Conservation (phyloP, 2,329 filamentous ascomycete genomes). For the Zalaria obscura region DNA sequence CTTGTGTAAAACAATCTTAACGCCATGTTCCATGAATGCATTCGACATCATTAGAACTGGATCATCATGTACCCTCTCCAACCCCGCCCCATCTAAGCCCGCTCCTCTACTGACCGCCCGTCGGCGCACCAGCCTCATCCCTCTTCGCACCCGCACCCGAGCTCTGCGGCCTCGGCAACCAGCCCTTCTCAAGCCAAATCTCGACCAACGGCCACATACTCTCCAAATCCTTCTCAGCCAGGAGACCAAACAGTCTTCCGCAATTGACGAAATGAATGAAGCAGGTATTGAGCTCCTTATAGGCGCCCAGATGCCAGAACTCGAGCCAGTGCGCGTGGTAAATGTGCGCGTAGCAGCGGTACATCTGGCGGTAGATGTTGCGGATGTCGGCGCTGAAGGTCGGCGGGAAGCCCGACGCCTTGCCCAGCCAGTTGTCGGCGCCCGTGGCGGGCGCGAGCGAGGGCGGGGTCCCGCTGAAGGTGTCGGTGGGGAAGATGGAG, state of each 20-base stretch:
- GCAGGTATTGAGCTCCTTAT: slow-evolving; percentile 39
- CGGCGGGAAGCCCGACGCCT: slow-evolving; percentile 57
- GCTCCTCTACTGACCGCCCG: no score
- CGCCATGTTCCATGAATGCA: no score
- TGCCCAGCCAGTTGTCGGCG: slow-evolving; percentile 67
- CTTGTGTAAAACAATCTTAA: no score
- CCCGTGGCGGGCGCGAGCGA: slow-evolving; percentile 41
- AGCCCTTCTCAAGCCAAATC: slow-evolving; percentile 77
- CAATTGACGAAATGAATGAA: slow-evolving; percentile 40
- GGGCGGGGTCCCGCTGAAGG: slow-evolving; percentile 46
- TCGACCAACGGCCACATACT: slow-evolving; percentile 93
- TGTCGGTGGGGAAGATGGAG: slow-evolving; percentile 79
- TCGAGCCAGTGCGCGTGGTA: slow-evolving; percentile 38
- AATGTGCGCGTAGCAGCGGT: slow-evolving; percentile 39
- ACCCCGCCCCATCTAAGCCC: no score
- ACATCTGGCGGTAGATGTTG: slow-evolving; percentile 42
- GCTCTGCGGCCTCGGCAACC: slow-evolving; percentile 44
- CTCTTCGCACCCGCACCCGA: slow-evolving; percentile 4
- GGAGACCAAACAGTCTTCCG: slow-evolving; percentile 64
- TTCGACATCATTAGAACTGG: no score
- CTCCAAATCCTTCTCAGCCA: slow-evolving; percentile 81
- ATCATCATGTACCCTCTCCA: no score
- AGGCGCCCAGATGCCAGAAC: slow-evolving; percentile 33
- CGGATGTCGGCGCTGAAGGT: slow-evolving; percentile 61
- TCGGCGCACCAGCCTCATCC: background rate